These are phyloP conservation scores for Oxytropis ochrocephala DNA, from an alignment of 306 rosid species.

Conservation along the genomic window DNA sequence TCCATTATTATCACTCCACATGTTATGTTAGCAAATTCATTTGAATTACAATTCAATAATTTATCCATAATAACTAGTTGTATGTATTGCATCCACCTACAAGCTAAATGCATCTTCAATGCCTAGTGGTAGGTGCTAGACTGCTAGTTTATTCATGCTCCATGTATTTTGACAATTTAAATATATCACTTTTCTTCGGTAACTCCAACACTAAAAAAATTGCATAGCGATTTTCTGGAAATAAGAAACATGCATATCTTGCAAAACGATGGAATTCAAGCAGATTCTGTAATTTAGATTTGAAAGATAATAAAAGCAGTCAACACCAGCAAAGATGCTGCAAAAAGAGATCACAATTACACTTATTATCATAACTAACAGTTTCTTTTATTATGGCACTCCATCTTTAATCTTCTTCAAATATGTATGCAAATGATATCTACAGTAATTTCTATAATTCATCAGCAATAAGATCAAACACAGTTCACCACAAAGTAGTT, in stretches of 20 bases:
- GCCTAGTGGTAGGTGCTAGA: neutral
- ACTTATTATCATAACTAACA: neutral
- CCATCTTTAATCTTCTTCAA: constrained; percentile 7
- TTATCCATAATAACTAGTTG: neutral
- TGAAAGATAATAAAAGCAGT: constrained; percentile 2
- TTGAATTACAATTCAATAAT: neutral
- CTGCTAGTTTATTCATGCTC: neutral
- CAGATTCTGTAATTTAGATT: neutral
- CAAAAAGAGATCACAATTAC: neutral
- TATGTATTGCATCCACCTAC: neutral
- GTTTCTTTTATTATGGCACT: neutral
- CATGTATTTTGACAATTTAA: constrained; percentile 6
- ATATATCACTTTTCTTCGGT: neutral
- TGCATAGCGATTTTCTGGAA: neutral
- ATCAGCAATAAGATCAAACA: constrained; percentile 3
- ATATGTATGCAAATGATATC: neutral
- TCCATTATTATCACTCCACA: neutral
- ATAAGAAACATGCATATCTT: neutral
- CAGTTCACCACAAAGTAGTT: constrained; percentile 9
- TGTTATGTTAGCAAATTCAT: neutral
- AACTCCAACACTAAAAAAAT: neutral
- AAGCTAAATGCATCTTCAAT: neutral
- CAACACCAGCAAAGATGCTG: neutral
- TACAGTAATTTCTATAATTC: constrained; percentile 9
- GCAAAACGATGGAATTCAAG: neutral